Evolutionary conservation across 352 stramenopile species (phyloP), one percentile per base, ranked within the genome.

Genomic region (Pythium volutum): DNA sequence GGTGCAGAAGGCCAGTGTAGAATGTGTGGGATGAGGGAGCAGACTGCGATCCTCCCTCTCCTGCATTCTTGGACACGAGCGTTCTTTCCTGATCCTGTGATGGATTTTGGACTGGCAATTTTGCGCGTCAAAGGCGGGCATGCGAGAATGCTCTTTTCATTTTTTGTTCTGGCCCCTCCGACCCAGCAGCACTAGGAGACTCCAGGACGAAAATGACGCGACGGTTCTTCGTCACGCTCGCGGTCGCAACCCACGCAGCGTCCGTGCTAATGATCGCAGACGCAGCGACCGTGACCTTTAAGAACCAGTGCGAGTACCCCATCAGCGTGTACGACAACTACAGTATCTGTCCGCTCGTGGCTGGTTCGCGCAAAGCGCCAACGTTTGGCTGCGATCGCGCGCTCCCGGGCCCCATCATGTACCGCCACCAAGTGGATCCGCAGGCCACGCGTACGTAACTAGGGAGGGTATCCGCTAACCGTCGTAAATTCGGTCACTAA

Each of bases 301-400:
- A 68, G 39, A 76, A 76, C 39, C 63, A 66, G 39, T 76, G 69
- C 33, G 31, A 62, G 41, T 71, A 74, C 42, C 15, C 60, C n/a
- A 71, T 76, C 47, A 36, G 69, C 11, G 61, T 76, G 22, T 76
- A 62, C 36, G 55, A 71, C 53, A 71, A 67, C 42, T 2, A 62
- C 22, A 64, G 43, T 15, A 8, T 43, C 18, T 71, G 64, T 26
- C 60, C 46, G 8, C 43, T 71, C 16, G 42, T 25, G 12, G 11
- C 53, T 16, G 64, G 51, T 15, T 68, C 64, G 16, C 3, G 20
- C 2, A 10, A 46, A 11, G 22, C 8, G 7, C 46, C 64, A 6
- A 41, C 31, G 11, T 71, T 50, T 45, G 64, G 64, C 36, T 71
- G 64, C 29, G 49, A 60, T 15, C 58, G 59, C 9, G 42, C 45